Evolutionary conservation across 345 rosid genomes (phyloP), one percentile per base, ranked within the genome.

Genomic region (Aquilaria yunnanensis): DNA sequence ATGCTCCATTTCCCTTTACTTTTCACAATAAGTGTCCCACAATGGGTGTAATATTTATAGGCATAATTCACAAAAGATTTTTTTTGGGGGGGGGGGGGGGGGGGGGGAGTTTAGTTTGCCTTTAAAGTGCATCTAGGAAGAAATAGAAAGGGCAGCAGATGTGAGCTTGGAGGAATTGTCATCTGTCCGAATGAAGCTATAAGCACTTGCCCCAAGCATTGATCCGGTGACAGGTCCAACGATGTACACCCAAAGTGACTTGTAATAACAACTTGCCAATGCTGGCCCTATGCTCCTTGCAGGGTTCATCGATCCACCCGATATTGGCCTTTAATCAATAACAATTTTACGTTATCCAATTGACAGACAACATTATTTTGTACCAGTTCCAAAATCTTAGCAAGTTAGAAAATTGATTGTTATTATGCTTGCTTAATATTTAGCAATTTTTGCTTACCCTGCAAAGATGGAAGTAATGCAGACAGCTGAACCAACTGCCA

Each of bases 381-480:
- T 23, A 23, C 23, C 23, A 1, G 23, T 23, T 23, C 23, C 1
- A 23, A 23, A 23, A 23, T 23, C 23, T 23, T 23, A 23, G 1
- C 23, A 23, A 23, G 23, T 23, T 23, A 23, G 23, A 23, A 23
- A 23, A 23, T 23, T 23, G 23, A 23, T 23, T 23, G 23, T 23
- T 23, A 23, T 23, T 23, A 23, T 23, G 23, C 23, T 23, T 23
- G 23, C 23, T 23, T 23, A 23, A 23, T 23, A 23, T 23, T 23
- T 23, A 23, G 23, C 23, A 23, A 23, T 23, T 23, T 29, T 54
- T 14, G 57, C 79, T 75, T 80, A 77, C 82, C 84, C 87, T 0
- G 82, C 87, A n/a, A 83, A 64, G 56, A 83, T 77, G 46, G 87
- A 80, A 67, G 84, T 75, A 60, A 80, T 70, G 69, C 82, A 77